Evolutionary conservation across 345 rosid species (phyloP).

Genomic region (Zanthoxylum bungeanum): DNA sequence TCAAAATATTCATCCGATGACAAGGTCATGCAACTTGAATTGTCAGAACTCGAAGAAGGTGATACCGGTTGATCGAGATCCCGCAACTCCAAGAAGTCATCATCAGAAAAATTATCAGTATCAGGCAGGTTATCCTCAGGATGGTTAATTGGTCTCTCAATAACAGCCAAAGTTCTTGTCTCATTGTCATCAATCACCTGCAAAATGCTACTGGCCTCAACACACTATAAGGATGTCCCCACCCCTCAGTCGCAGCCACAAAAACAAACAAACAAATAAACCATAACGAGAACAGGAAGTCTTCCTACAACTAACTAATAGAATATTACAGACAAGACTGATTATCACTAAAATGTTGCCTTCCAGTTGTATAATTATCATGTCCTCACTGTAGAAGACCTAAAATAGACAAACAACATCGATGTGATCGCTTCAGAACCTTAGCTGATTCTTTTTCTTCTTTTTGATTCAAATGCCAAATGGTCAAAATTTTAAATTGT

Average conservation of each 20-base stretch:
- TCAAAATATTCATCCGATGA: slow-evolving; percentile 53
- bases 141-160: slow-evolving; percentile 19
- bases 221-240: slow-evolving; percentile 8
- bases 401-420: neutral
- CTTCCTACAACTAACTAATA: neutral
- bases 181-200: slow-evolving; percentile 25
- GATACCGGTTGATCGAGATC: slow-evolving; percentile 43
- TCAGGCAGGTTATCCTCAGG: slow-evolving; percentile 23
- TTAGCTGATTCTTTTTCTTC: neutral
- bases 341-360: neutral
- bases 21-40: slow-evolving; percentile 47
- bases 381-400: neutral
- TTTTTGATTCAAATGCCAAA: neutral
- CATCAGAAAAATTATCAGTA: slow-evolving; percentile 17
- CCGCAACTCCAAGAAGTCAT: slow-evolving; percentile 40
- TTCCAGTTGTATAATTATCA: neutral
- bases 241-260: neutral
- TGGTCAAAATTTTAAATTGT: neutral
- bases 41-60: slow-evolving; percentile 46
- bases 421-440: neutral
- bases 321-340: neutral
- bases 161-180: slow-evolving; percentile 12
- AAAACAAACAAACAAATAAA: neutral
- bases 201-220: slow-evolving; percentile 23
- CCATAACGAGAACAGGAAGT: neutral